Evolutionary conservation across 257 asterid species (phyloP).

Genomic region (Perilla frutescens): DNA sequence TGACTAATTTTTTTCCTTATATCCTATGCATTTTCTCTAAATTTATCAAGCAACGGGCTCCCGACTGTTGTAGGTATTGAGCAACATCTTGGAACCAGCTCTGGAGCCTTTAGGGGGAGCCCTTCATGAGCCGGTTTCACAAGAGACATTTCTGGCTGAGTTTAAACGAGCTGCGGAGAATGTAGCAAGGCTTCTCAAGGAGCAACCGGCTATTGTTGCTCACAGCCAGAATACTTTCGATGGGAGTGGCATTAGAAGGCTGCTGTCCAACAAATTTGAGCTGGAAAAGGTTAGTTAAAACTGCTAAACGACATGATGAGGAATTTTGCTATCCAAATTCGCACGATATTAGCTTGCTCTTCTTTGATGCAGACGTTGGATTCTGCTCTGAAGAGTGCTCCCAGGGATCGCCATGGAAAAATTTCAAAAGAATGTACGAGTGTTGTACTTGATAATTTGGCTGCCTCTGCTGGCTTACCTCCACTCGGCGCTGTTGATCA

Average conservation of each 20-base stretch:
- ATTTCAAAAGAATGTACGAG: conserved; percentile 68
- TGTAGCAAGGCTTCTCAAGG: conserved; percentile 66
- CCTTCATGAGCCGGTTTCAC: conserved; percentile 63
- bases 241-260: conserved; percentile 79
- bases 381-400: conserved; percentile 53
- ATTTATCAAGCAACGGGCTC: background rate
- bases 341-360: conserved; percentile 4
- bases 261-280: conserved; percentile 79
- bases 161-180: conserved; percentile 61
- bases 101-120: conserved; percentile 54
- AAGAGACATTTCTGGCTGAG: conserved; percentile 63
- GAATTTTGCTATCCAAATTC: background rate
- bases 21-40: background rate
- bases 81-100: conserved; percentile 73
- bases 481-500: conserved; percentile 79
- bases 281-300: conserved; percentile 66
- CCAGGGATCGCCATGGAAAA: conserved; percentile 72
- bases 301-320: background rate
- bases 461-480: conserved; percentile 85
- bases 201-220: conserved; percentile 91
- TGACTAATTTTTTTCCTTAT: background rate
- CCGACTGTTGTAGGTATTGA: conserved; percentile 56
- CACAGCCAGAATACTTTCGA: conserved; percentile 84
- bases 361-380: conserved; percentile 61
- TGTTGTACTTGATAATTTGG: conserved; percentile 70